Base-by-base conservation (phyloP, 495 filamentous ascomycete genomes). In the Daldinia concentrica region DNA sequence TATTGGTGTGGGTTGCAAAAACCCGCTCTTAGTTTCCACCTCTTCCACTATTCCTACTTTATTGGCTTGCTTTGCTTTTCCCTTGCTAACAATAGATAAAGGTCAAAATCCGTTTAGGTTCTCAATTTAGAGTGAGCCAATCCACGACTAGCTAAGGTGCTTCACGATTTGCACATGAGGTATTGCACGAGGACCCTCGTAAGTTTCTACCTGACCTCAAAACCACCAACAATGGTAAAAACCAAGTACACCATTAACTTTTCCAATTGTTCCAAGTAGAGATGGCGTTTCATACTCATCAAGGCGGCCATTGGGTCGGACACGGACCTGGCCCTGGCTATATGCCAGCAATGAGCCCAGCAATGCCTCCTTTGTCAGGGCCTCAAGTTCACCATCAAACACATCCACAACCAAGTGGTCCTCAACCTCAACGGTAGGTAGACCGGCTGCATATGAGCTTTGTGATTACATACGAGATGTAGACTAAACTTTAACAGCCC, bases 241-340 rank as follows among this genome's bases (percentile, higher is more conserved):
- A 19, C n/a, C 22, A 17, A 51, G 17, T 56, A 30, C 19, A 55
- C 19, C 6, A 22, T 32, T 7, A 4, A 34, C 22, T 63, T 72
- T 68, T 74, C 77, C 34, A 39, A 32, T 26, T 51, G 60, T 64
- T 74, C 77, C 39, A 39, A 39, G 26, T 51, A 66, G 68, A 67
- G 30, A 78, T 78, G 76, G 76, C 76, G 27, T 78, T 74, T 36
- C 76, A 78, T 48, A 73, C 74, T 59, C 71, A 62, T 29, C 73
- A 58, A 24, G 61, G 55, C 68, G 68, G 68, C 70, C 71, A 74
- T 59, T 73, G 71, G 71, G 71, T 73, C 62, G 62, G 66, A 8
- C 76, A 74, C 45, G 69, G 69, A 22, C 68, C 75, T 45, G 69
- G 69, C 17, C 67, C 70, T 62, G 58, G 72, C 59, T 78, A 78